phyloP scores from a whole-genome alignment of 176 grass and related monocot species.

The Juncus inflexus region DNA sequence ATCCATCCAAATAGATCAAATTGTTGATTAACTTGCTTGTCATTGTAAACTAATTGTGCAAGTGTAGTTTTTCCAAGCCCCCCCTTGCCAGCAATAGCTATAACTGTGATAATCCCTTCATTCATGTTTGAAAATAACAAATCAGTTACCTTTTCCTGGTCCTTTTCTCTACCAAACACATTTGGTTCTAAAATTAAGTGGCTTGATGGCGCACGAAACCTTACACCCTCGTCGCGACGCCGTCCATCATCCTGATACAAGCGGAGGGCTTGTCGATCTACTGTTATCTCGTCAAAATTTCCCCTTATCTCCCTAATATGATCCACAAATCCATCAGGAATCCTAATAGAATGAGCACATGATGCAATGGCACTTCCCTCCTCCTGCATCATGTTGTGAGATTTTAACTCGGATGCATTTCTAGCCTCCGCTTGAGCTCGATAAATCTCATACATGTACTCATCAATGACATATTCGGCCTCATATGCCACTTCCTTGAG shows the following conservation, averaged over 20 bases:
- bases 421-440: background rate
- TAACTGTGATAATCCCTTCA: background rate
- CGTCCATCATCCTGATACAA: background rate
- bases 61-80: slow-evolving; percentile 42
- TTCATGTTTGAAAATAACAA: background rate
- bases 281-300: slow-evolving; percentile 11
- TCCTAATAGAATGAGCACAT: background rate
- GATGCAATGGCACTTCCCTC: background rate
- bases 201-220: background rate
- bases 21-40: background rate
- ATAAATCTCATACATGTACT: background rate
- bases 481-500: slow-evolving; percentile 12
- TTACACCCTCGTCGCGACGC: background rate
- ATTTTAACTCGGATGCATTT: slow-evolving; percentile 5
- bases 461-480: slow-evolving; percentile 13
- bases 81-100: slow-evolving; percentile 38
- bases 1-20: slow-evolving; percentile 32
- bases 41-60: slow-evolving; percentile 34
- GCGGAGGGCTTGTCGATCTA: background rate
- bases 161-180: slow-evolving; percentile 24
- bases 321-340: slow-evolving; percentile 1
- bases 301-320: background rate
- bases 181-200: slow-evolving; percentile 15
- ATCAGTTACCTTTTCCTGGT: slow-evolving; percentile 24
- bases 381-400: background rate